Evolutionary conservation across 345 rosid species (phyloP).

Genomic region (Eucalyptus globulus): DNA sequence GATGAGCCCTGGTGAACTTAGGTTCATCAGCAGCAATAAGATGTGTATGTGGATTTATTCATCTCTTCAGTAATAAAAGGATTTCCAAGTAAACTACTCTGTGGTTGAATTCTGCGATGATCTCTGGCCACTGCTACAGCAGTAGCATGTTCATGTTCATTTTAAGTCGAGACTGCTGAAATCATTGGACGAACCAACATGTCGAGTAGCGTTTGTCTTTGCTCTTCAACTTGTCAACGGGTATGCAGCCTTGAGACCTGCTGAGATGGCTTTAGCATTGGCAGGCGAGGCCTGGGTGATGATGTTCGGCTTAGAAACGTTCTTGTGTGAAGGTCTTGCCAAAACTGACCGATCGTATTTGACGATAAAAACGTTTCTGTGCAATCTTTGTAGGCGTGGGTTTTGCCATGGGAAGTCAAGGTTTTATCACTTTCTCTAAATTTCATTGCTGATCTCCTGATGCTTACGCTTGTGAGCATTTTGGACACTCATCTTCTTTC

Average conservation of each 20-base stretch:
- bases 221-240: not conserved
- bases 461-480: not conserved
- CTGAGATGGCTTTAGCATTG: not conserved
- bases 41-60: not conserved
- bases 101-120: not conserved
- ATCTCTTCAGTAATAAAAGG: not conserved
- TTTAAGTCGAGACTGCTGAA: not conserved
- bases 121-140: not conserved
- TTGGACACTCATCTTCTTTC: not conserved
- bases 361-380: not conserved
- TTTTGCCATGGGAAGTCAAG: not conserved
- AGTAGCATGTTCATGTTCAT: not conserved
- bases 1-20: not conserved
- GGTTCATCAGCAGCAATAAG: not conserved
- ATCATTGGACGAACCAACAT: not conserved
- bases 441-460: not conserved
- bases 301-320: not conserved
- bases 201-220: not conserved
- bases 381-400: not conserved
- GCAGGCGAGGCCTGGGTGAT: not conserved
- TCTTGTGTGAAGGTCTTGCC: not conserved
- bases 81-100: not conserved
- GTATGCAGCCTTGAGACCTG: not conserved
- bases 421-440: not conserved
- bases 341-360: not conserved